Evolutionary conservation across 106 monocot genomes (phyloP), one percentile per base, ranked within the genome.

Genomic region (Xerophyta viscosa): DNA sequence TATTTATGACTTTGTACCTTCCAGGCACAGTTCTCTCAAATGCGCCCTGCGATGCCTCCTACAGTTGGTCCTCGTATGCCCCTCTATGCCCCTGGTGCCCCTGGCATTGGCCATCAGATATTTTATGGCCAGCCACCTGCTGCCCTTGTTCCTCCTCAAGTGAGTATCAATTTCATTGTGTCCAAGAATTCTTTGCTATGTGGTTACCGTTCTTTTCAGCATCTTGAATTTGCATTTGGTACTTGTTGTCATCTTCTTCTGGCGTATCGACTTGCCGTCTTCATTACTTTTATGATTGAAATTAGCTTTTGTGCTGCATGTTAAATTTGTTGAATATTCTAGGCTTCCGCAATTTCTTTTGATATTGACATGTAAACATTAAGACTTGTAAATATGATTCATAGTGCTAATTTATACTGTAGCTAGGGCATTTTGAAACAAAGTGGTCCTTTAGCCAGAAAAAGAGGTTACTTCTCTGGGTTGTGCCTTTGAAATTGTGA

Each of bases 81-180:
- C 33, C 66, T 92, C 69, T 92, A 79, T 74, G 76, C 91, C 37
- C 67, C 92, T 46, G 78, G 71, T 47, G 41, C 70, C 57, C 77
- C 87, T 44, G 87, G 92, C 52, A 76, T 67, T 50, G 86, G 82
- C 37, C 79, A 79, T 13, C 86, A 79, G 27, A 52, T 87, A 18
- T 92, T 87, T 58, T 92, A 92, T 77, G 92, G 92, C 31, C 92
- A 92, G 65, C 66, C 72, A 1, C 92, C 92, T 37, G 78, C 91
- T 49, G 63, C 82, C 6, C 66, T 92, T 33, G 80, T 92, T 29
- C 78, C 81, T 37, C 69, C 69, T 12, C 87, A 87, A 56, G 33
- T 29, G 12, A 30, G 0, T n/a, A 4, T 30, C 14, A 50, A 14
- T 24, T 33, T 59, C 27, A 17, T 31, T 43, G 18, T 10, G 2